Percentiles rank a stretch among this genome's conserved stretches.
These are phyloP conservation scores for Metschnikowia proteae DNA, from an alignment of 805 yeast species.

Conservation along the genomic window DNA sequence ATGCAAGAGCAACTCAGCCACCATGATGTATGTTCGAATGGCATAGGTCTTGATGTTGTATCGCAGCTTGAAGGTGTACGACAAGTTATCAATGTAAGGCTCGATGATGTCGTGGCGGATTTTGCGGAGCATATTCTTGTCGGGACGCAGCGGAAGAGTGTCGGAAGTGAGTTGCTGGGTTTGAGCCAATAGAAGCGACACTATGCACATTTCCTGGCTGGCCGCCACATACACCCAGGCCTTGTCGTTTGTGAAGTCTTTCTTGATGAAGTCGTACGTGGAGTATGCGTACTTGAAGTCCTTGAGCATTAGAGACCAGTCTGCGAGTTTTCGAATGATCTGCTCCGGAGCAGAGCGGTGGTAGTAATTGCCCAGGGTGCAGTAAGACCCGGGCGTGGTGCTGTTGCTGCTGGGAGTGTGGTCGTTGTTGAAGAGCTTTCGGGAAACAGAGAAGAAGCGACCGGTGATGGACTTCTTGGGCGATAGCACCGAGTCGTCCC, in stretches of 20 bases:
- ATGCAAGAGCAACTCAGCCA: slow-evolving; percentile 66
- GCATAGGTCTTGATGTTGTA: slow-evolving; percentile 67
- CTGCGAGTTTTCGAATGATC: slow-evolving; percentile 77
- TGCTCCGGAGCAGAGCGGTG: slow-evolving; percentile 64
- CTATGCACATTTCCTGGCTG: slow-evolving; percentile 82
- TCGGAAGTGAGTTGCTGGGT: slow-evolving; percentile 28
- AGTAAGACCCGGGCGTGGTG: slow-evolving; percentile 38
- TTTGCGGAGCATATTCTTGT: slow-evolving; percentile 42
- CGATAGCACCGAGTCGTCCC: slow-evolving; percentile 81
- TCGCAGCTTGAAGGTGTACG: slow-evolving; percentile 72
- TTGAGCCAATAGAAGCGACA: slow-evolving; percentile 62
- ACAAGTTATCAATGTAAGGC: slow-evolving; percentile 65
- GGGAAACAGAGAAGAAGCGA: slow-evolving; percentile 64
- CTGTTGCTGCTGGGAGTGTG: slow-evolving; percentile 26
- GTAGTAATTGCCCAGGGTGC: slow-evolving; percentile 54
- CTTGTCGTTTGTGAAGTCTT: slow-evolving; percentile 72
- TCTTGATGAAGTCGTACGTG: slow-evolving; percentile 76
- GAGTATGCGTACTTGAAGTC: slow-evolving; percentile 83
- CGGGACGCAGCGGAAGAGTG: slow-evolving; percentile 26
- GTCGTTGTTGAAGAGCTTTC: slow-evolving; percentile 48
- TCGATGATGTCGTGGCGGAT: slow-evolving; percentile 51
- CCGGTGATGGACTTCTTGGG: slow-evolving; percentile 77
- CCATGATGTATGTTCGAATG: slow-evolving; percentile 59
- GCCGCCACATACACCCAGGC: slow-evolving; percentile 81
- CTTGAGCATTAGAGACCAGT: slow-evolving; percentile 86